These are phyloP conservation scores for Annona cherimola DNA, from an alignment of 164 flowering plant genomes.

Conservation along the genomic window DNA sequence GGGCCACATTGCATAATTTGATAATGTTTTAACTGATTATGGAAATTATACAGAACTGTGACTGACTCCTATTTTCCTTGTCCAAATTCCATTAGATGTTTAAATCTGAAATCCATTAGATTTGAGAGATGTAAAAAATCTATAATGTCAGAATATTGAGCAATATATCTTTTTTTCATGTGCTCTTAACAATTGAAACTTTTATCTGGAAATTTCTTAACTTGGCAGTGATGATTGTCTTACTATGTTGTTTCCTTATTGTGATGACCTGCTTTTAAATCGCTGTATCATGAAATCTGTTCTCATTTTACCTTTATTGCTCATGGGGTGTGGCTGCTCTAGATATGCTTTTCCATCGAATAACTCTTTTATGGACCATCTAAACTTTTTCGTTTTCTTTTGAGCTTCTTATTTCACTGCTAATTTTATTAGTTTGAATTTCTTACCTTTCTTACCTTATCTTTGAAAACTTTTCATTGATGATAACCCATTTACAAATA, in stretches of 20 bases:
- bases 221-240: neutral
- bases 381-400: neutral
- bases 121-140: too few relatives aligned
- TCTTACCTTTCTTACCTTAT: neutral
- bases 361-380: neutral
- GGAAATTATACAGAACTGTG: neutral
- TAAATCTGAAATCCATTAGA: too few relatives aligned
- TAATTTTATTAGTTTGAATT: neutral
- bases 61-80: neutral
- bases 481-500: conserved; percentile 18
- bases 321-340: neutral
- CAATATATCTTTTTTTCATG: neutral
- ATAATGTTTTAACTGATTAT: neutral
- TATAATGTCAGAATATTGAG: too few relatives aligned
- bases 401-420: neutral
- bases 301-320: neutral
- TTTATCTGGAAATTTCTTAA: too few relatives aligned
- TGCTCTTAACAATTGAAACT: neutral
- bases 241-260: neutral
- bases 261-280: neutral
- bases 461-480: neutral
- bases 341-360: neutral
- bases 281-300: neutral
- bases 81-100: neutral
- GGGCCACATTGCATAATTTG: neutral